Evolutionary conservation across 805 yeast species (phyloP).

Genomic region (Kazachstania taianensis): DNA sequence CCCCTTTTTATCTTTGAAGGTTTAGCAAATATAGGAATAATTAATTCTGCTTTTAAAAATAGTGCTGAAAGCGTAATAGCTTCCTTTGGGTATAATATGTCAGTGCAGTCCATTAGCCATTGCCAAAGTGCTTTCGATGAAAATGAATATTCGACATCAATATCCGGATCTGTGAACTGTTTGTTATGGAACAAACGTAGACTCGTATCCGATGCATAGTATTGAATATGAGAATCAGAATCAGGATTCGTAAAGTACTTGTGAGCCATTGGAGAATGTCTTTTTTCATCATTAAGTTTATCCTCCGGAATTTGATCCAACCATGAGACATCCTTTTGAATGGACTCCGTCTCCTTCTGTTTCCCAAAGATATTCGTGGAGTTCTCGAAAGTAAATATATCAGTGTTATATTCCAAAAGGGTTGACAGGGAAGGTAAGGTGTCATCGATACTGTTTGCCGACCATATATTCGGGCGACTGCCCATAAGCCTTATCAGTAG

Average conservation of each 20-base stretch:
- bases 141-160: constrained; percentile 38
- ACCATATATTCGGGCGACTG: constrained; percentile 58
- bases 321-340: constrained; percentile 9
- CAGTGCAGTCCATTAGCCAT: constrained; percentile 89
- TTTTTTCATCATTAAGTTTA: constrained; percentile 11
- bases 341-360: background rate
- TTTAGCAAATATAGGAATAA: constrained; percentile 34
- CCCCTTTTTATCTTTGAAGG: constrained; percentile 29
- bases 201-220: constrained; percentile 59
- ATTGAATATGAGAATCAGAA: constrained; percentile 71
- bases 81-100: constrained; percentile 42
- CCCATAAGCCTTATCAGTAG: constrained; percentile 61
- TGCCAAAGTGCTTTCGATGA: constrained; percentile 74
- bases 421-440: constrained; percentile 32
- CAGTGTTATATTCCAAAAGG: constrained; percentile 24
- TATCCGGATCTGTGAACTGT: constrained; percentile 24
- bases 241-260: constrained; percentile 80
- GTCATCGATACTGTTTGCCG: constrained; percentile 44
- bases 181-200: constrained; percentile 45
- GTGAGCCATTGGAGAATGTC: constrained; percentile 60
- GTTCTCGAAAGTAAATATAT: constrained; percentile 29
- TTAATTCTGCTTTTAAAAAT: constrained; percentile 38
- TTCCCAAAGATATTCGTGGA: constrained; percentile 5
- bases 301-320: constrained; percentile 7
- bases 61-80: constrained; percentile 44